Base-by-base conservation (phyloP, 2,329 filamentous ascomycete species). In the Paecilomyces fulvus region DNA sequence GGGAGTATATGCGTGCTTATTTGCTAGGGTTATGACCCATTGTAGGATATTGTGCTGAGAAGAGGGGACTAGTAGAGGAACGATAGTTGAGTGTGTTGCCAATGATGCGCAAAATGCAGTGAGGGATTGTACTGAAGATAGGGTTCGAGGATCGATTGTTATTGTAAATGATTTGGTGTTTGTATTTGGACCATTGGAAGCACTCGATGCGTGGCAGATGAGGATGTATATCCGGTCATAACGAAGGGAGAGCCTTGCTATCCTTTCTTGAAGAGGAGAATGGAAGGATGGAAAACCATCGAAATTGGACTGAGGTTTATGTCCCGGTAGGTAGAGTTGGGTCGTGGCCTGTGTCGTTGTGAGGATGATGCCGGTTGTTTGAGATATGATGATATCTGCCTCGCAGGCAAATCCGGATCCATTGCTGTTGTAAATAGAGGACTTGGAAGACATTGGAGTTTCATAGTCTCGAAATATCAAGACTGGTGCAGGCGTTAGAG, bases 261-360 rank as follows among this genome's bases (percentile, higher is more conserved):
- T 73, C 1, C 80, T 77, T 53, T 83, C 77, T 37, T 80, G 79
- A 12, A 90, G 74, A 12, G 75, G 72, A 2, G 77, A 73, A 33
- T 65, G 60, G 25, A 65, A 57, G 10, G 56, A 59, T 21, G 73
- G 68, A 0, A 54, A 49, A 0, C 53, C 50, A 55, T 58, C 17
- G 37, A 20, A 3, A 56, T 51, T 20, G 14, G 46, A n/a, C 12
- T 43, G 12, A 43, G 64, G 59, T 8, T 70, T 75, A 54, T 83
- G 79, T 0, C 86, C 85, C 0, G 89, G 89, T 0, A 91, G 76
- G 2, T 86, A 77, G 51, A 79, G 82, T 64, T 96, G 92, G 49
- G 85, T 87, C 25, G 88, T 78, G 61, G 86, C 84, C 59, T 92
- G 83, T 4, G 92, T 74, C 0, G 83, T 88, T 0, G 89, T 89